Evolutionary conservation across 192 early-diverging fungal genomes (phyloP).

Genomic region (Backusella westeae): DNA sequence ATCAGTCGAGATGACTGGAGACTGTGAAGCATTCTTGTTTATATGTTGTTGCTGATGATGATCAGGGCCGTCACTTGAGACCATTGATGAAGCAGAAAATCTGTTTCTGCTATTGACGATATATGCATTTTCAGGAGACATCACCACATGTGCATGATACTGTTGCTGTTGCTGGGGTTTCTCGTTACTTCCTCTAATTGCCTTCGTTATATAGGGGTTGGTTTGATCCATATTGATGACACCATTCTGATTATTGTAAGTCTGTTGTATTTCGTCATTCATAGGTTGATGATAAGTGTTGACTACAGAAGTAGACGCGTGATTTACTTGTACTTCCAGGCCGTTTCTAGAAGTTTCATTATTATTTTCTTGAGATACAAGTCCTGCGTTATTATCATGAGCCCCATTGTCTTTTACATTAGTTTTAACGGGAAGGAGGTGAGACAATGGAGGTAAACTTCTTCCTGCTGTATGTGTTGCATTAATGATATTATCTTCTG

Average conservation of each 20-base stretch:
- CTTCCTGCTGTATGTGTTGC: background rate
- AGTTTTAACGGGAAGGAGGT: background rate
- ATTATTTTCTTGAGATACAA: background rate
- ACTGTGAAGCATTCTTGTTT: background rate
- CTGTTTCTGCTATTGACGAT: background rate
- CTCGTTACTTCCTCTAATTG: background rate
- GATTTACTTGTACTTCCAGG: background rate
- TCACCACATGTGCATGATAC: background rate
- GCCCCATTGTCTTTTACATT: background rate
- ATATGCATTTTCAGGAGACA: background rate
- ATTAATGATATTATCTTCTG: slow-evolving; percentile 1
- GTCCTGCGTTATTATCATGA: background rate
- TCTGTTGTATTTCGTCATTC: background rate
- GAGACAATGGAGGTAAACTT: background rate
- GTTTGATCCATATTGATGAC: background rate
- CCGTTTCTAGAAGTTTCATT: background rate
- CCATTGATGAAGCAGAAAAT: background rate
- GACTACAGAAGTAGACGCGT: background rate
- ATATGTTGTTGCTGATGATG: background rate
- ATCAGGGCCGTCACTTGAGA: background rate
- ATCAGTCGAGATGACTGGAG: background rate
- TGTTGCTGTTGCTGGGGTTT: background rate
- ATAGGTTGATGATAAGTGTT: background rate
- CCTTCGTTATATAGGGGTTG: background rate
- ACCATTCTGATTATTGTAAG: background rate